Base-by-base conservation (phyloP, 2,329 filamentous ascomycete species). In the Aspergillus tubingensis region DNA sequence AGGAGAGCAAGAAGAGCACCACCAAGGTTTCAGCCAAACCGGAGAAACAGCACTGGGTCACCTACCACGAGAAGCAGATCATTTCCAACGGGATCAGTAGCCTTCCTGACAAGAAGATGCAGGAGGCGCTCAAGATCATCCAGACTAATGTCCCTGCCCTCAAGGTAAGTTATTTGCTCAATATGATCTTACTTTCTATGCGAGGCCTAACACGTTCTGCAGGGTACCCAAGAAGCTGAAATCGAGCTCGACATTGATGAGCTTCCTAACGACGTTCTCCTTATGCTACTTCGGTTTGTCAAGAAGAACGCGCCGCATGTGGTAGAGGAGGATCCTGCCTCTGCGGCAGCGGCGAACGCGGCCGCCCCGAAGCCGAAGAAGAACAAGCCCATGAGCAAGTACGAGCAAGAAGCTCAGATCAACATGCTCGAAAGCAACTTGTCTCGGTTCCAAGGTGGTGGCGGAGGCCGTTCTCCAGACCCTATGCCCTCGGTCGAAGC, bases 11-110 rank as follows among this genome's bases (percentile, higher is more conserved):
- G 61, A 44, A n/a, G 15, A 44, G 17, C 17, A 67, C 63, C 39
- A 81, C 65, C 19, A 65, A 70, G 19, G 79, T 76, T 58, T 53
- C 61, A 13, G 63, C 71, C 32, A 81, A 77, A 62, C 72, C 72
- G 0, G 83, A 81, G 62, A 88, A 86, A 69, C 80, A 83, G n/a
- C 84, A 84, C 57, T 85, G 91, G 70, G 86, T 92, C 48, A 88
- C 86, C 7, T 86, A 88, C 61, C 83, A 89, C 3, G 92, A 99
- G 78, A 98, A 98, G 81, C 91, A 95, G 60, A 86, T 93, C 66
- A 96, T 99, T 60, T 94, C 92, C 1, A 88, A 89, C 60, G 90
- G 91, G 13, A 95, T 96, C 65, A 90, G 89, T 68, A 88, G 88
- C 63, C 86, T 98, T 59, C 88, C 92, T 17, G 89, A 90, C 53